Conservation (phyloP, 2,329 filamentous ascomycete species). For the Ascochyta clinopodiicola region DNA sequence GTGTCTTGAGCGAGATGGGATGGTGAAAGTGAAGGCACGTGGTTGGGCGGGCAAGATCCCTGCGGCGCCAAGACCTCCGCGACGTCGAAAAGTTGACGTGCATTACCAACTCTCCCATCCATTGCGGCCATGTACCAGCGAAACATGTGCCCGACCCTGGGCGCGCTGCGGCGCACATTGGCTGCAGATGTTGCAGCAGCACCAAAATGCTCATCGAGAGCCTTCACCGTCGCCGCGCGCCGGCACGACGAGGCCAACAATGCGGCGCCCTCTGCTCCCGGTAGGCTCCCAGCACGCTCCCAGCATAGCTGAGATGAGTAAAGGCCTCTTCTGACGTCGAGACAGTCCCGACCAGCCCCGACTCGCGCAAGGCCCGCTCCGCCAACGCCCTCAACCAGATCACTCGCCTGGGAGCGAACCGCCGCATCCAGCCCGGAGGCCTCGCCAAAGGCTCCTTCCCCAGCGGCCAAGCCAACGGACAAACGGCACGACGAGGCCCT, state of each 20-base stretch:
- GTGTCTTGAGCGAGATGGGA: slow-evolving; percentile 2
- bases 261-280: slow-evolving; percentile 22
- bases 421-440: slow-evolving; percentile 26
- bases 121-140: slow-evolving; percentile 44
- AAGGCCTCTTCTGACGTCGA: slow-evolving; percentile 15
- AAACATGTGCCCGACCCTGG: slow-evolving; percentile 44
- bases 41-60: slow-evolving; percentile 24
- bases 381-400: slow-evolving; percentile 35
- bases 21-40: slow-evolving; percentile 24
- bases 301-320: background rate
- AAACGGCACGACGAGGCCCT: background rate
- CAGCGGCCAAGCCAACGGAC: slow-evolving; percentile 25
- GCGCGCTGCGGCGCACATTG: slow-evolving; percentile 35
- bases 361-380: slow-evolving; percentile 35
- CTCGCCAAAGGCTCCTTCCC: slow-evolving; percentile 31
- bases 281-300: slow-evolving; percentile 27
- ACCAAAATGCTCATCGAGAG: slow-evolving; percentile 28
- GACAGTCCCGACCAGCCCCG: slow-evolving; percentile 19
- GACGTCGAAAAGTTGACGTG: slow-evolving; percentile 38
- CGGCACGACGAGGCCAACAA: slow-evolving; percentile 34
- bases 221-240: slow-evolving; percentile 36
- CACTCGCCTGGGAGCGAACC: slow-evolving; percentile 29
- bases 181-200: slow-evolving; percentile 25
- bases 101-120: slow-evolving; percentile 18
- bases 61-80: slow-evolving; percentile 36